phyloP scores from a whole-genome alignment of 306 rosid species.

The Vigna radiata region DNA sequence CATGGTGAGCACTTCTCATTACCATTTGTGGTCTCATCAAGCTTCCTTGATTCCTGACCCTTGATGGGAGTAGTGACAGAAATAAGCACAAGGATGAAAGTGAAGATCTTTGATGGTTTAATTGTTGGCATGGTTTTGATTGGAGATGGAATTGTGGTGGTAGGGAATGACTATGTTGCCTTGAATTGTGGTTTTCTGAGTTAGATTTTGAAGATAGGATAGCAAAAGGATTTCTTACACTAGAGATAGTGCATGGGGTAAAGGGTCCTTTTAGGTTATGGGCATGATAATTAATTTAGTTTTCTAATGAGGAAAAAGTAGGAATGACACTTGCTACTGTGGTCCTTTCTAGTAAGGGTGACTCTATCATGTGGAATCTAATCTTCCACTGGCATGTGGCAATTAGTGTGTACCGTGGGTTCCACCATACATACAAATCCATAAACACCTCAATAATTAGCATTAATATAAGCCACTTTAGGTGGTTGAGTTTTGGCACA shows the following conservation, averaged over 20 bases:
- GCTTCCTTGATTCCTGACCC: constrained; percentile 51
- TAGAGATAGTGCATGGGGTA: constrained; percentile 52
- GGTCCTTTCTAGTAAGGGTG: constrained; percentile 13
- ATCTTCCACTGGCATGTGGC: constrained; percentile 43
- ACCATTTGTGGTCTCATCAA: constrained; percentile 50
- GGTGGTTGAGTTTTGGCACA: constrained; percentile 31
- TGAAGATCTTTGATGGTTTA: constrained; percentile 36
- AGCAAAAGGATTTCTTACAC: constrained; percentile 42
- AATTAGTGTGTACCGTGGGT: constrained; percentile 23
- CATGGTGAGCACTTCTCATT: constrained; percentile 43
- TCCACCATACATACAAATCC: constrained; percentile 20
- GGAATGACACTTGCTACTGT: not conserved
- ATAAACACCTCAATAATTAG: constrained; percentile 26
- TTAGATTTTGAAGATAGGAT: not conserved
- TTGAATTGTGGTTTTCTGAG: no score
- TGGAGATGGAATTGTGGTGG: not conserved
- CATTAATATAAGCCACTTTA: constrained; percentile 26
- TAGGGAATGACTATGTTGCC: no score
- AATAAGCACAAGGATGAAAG: constrained; percentile 41
- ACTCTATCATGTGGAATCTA: constrained; percentile 33
- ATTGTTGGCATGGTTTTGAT: constrained; percentile 3
- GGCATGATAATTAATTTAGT: not conserved
- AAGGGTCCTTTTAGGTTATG: constrained; percentile 25
- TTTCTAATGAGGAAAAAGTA: not conserved
- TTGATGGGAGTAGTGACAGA: constrained; percentile 38